phyloP scores from a whole-genome alignment of 2,329 filamentous ascomycete species.

The Epichloe glyceriae region DNA sequence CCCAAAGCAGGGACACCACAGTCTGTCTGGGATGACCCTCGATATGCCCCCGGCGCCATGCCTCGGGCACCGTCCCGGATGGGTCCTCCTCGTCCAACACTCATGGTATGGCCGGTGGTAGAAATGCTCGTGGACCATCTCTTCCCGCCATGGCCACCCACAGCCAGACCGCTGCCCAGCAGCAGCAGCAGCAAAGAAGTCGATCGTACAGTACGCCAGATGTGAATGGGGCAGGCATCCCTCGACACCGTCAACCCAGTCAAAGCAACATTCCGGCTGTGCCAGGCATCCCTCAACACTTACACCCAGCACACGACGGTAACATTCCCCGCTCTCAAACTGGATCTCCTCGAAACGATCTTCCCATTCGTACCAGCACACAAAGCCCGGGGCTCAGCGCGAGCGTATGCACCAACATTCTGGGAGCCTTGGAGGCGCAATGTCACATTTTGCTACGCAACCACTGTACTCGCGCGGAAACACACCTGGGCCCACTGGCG shows the following conservation, averaged over 20 bases:
- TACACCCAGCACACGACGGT: conserved; percentile 47
- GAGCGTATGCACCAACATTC: conserved; percentile 40
- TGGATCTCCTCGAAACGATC: conserved; percentile 59
- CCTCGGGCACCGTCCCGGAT: conserved; percentile 70
- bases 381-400: conserved; percentile 56
- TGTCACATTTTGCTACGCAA: conserved; percentile 43
- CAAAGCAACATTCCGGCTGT: conserved; percentile 52
- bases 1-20: conserved; percentile 57
- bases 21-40: conserved; percentile 60
- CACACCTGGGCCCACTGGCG: conserved; percentile 24
- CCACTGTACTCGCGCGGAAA: conserved; percentile 38
- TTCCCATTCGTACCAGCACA: conserved; percentile 55
- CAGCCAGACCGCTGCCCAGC: conserved; percentile 42
- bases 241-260: conserved; percentile 42
- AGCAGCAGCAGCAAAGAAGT: conserved; percentile 50
- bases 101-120: conserved; percentile 48
- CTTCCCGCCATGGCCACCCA: conserved; percentile 56
- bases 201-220: conserved; percentile 93
- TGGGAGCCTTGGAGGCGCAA: conserved; percentile 36
- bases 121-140: conserved; percentile 64
- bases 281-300: conserved; percentile 62
- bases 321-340: conserved; percentile 66
- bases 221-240: conserved; percentile 59
- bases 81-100: conserved; percentile 53
- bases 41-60: conserved; percentile 82